These are phyloP conservation scores for Dianthus caryophyllus DNA, from an alignment of 148 eudicot species.

Conservation along the genomic window DNA sequence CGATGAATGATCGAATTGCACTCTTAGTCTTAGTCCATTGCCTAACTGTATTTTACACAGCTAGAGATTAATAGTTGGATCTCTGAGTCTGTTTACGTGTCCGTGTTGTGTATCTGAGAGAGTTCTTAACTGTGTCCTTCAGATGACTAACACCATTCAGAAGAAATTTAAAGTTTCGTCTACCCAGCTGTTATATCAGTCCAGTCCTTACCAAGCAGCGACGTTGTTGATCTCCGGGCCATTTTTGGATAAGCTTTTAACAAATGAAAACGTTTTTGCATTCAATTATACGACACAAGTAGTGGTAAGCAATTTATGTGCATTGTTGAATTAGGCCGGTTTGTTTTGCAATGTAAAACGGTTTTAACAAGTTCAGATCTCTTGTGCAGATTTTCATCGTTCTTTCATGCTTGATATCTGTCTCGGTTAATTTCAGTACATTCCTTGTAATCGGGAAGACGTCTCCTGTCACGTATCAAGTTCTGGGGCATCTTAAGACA, in stretches of 20 bases:
- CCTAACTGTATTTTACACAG: neutral
- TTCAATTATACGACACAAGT: conserved; percentile 82
- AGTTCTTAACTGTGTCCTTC: conserved; percentile 42
- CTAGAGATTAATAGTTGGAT: neutral
- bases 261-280: conserved; percentile 74
- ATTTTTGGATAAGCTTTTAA: conserved; percentile 78
- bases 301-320: conserved; percentile 41
- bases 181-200: conserved; percentile 88
- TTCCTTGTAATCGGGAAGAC: conserved; percentile 96
- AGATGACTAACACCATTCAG: conserved; percentile 99
- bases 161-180: conserved; percentile 96
- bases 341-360: neutral
- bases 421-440: conserved; percentile 95
- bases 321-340: neutral
- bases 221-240: conserved; percentile 81
- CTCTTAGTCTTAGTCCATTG: no score
- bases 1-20: no score
- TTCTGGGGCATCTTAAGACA: conserved; percentile 88
- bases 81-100: neutral
- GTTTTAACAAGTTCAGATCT: conserved; percentile 5
- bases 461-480: conserved; percentile 95
- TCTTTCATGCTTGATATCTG: conserved; percentile 82
- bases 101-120: neutral
- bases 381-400: conserved; percentile 70
- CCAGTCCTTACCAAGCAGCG: conserved; percentile 87